Conservation (phyloP, 495 filamentous ascomycete species). For the Hypomontagnella submonticulosa region DNA sequence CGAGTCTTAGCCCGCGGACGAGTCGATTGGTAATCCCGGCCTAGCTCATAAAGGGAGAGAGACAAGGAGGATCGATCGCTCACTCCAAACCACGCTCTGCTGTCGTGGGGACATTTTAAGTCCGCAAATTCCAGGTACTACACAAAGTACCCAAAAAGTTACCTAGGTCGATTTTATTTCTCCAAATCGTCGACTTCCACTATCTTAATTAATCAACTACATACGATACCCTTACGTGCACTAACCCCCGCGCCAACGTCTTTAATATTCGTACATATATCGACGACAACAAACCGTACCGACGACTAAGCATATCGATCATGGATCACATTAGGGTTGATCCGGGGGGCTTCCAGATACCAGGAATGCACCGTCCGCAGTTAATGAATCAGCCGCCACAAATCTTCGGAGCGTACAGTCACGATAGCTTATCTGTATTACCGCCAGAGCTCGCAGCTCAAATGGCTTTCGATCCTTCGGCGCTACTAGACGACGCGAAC, state of each 20-base stretch:
- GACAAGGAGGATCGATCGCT: conserved; percentile 35
- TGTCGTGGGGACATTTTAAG: conserved; percentile 32
- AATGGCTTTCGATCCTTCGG: conserved; percentile 68
- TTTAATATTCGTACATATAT: conserved; percentile 8
- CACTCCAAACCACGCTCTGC: conserved; percentile 4
- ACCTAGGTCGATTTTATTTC: conserved; percentile 33
- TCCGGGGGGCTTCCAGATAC: conserved; percentile 59
- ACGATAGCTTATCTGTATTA: conserved; percentile 68
- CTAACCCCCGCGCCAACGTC: too few species aligned
- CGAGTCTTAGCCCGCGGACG: conserved; percentile 17
- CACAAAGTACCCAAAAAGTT: conserved; percentile 35
- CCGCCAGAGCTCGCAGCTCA: conserved; percentile 67
- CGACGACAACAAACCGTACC: conserved; percentile 18
- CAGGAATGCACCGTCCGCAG: conserved; percentile 64
- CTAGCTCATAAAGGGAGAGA: conserved; percentile 28
- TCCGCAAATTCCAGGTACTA: conserved; percentile 34
- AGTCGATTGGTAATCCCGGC: conserved; percentile 39
- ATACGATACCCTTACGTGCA: too few species aligned
- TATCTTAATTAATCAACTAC: background rate
- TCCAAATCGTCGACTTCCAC: conserved; percentile 33
- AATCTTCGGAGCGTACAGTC: conserved; percentile 73
- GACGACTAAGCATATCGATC: conserved; percentile 3
- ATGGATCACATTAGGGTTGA: conserved; percentile 59
- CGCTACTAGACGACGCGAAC: conserved; percentile 72
- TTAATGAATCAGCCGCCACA: conserved; percentile 74